Percentiles rank a stretch among this genome's conserved stretches.
These are phyloP conservation scores for Puccinia horiana DNA, from an alignment of 1,284 basidiomycete species.

Conservation along the genomic window DNA sequence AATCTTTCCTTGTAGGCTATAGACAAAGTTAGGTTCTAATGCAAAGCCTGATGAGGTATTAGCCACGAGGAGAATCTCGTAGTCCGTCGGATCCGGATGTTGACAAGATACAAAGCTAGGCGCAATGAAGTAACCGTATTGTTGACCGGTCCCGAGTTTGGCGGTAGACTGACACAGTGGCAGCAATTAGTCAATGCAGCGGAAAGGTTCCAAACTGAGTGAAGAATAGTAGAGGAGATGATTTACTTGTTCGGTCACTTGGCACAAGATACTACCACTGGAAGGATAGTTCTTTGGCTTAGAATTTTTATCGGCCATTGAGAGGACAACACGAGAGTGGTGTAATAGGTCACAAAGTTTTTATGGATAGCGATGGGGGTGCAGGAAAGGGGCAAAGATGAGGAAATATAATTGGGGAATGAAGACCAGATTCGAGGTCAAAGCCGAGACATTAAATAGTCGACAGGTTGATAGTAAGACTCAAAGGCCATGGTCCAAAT, in stretches of 20 bases:
- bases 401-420: too few species aligned
- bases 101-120: not conserved
- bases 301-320: not conserved
- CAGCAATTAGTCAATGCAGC: not conserved
- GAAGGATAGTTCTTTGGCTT: not conserved
- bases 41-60: not conserved
- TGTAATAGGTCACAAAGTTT: too few species aligned
- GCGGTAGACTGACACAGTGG: not conserved
- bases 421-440: too few species aligned
- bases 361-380: too few species aligned
- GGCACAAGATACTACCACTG: not conserved
- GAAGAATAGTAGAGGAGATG: too few species aligned
- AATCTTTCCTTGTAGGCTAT: not conserved
- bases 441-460: too few species aligned
- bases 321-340: not conserved
- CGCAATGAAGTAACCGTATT: not conserved
- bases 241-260: too few species aligned
- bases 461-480: too few species aligned
- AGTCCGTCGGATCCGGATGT: not conserved
- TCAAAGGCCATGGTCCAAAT: too few species aligned
- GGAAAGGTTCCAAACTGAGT: not conserved
- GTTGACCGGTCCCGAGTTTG: not conserved
- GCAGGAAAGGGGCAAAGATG: too few species aligned
- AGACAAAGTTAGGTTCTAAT: not conserved
- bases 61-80: not conserved